A percentile compares a stretch with the other conserved stretches of the same genome.
Conservation (phyloP, 257 asterid genomes). For the Nicotiana knightiana region DNA sequence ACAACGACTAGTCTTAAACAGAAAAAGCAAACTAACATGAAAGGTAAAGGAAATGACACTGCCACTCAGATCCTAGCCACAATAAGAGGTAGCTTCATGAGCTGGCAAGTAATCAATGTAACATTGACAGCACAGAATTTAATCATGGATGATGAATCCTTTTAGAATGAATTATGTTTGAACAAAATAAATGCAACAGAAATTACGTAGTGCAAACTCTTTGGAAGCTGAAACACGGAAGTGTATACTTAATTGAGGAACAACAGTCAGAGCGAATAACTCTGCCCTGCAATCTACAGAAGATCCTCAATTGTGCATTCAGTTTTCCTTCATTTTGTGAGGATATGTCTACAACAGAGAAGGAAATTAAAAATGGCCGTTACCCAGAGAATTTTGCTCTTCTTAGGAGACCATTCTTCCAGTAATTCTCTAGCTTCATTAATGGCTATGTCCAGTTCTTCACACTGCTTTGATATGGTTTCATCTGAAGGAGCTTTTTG, state of each 20-base stretch:
- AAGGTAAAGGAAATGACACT: not conserved
- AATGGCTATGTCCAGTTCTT: slow-evolving; percentile 67
- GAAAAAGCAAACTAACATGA: not conserved
- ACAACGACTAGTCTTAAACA: not conserved
- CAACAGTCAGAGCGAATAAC: not conserved
- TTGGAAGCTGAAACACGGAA: not conserved
- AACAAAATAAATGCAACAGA: not conserved
- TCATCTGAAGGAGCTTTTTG: slow-evolving; percentile 42
- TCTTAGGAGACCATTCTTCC: slow-evolving; percentile 85
- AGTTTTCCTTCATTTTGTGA: not conserved
- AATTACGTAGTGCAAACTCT: not conserved
- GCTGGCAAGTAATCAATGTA: not conserved
- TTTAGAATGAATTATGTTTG: not conserved
- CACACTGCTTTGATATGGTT: slow-evolving; percentile 49
- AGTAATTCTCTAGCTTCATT: slow-evolving; percentile 85
- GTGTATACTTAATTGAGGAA: not conserved
- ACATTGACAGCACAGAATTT: not conserved
- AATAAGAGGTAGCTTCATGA: not conserved
- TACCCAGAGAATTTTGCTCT: slow-evolving; percentile 88
- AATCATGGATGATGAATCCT: not conserved
- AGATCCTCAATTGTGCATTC: not conserved
- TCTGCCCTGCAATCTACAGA: not conserved
- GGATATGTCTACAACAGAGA: not conserved
- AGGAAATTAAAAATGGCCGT: slow-evolving; percentile 23
- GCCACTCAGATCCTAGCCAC: not conserved